A percentile compares a stretch with the other conserved stretches of the same genome.
Evolutionary conservation across 2,329 filamentous ascomycete species (phyloP).

Genomic region (Aspergillus spinulosporus): DNA sequence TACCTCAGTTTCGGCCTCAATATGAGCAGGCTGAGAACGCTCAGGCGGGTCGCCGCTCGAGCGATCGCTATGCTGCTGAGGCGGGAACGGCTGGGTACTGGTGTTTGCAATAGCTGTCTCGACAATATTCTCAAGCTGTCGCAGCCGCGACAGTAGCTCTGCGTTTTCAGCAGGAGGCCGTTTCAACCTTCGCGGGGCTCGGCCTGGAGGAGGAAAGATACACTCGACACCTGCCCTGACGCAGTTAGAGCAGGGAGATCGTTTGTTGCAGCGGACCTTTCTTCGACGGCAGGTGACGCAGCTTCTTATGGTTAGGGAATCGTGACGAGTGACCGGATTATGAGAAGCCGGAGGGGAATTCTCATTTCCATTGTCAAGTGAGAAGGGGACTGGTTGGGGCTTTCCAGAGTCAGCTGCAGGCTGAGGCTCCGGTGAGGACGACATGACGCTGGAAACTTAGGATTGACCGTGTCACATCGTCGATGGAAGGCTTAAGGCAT

Average conservation of each 20-base stretch:
- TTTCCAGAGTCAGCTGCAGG: conserved; percentile 7
- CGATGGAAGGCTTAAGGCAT: background rate
- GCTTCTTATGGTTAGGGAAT: conserved; percentile 40
- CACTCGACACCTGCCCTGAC: background rate
- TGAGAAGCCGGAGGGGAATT: conserved; percentile 9
- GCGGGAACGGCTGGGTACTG: conserved; percentile 9
- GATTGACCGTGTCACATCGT: conserved; percentile 17
- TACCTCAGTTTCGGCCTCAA: conserved; percentile 11
- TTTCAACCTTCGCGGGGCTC: background rate
- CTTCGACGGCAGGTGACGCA: conserved; percentile 38
- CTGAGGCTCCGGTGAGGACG: conserved; percentile 17
- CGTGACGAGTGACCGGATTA: conserved; percentile 17
- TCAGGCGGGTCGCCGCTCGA: background rate
- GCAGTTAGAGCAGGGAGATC: background rate
- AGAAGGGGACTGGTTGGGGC: conserved; percentile 2
- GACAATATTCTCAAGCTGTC: background rate
- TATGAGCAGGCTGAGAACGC: background rate
- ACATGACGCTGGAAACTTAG: conserved; percentile 18
- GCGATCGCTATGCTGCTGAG: conserved; percentile 14
- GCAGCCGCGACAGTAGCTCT: background rate
- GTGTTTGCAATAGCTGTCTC: background rate
- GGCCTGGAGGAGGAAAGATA: background rate
- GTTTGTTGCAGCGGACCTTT: background rate
- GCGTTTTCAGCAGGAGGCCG: conserved; percentile 23
- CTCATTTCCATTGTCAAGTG: conserved; percentile 5